Conservation (phyloP, 306 rosid genomes). For the Lotus japonicus region DNA sequence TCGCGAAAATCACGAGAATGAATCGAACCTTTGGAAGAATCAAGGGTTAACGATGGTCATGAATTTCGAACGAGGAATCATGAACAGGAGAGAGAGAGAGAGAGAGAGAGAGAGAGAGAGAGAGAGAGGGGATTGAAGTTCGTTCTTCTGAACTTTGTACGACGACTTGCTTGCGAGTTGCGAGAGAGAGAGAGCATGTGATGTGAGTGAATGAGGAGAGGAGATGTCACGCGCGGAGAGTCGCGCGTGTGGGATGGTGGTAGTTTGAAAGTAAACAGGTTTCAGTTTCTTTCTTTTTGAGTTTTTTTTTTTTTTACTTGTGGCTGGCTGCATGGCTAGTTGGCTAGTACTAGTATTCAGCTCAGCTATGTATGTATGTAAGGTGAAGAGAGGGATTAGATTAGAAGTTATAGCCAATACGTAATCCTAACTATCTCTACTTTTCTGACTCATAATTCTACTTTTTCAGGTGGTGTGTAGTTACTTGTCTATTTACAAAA, state of each 20-base stretch:
- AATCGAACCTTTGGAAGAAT: constrained; percentile 37
- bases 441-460: too few relatives aligned
- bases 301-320: background rate
- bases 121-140: background rate
- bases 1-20: constrained; percentile 17
- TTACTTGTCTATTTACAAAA: too few relatives aligned
- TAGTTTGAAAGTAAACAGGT: background rate
- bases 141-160: background rate
- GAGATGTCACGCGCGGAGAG: background rate
- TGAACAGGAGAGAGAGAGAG: background rate
- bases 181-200: background rate
- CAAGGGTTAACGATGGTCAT: constrained; percentile 8
- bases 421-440: too few relatives aligned
- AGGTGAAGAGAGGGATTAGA: too few relatives aligned
- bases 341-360: background rate
- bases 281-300: background rate
- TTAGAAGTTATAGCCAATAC: too few relatives aligned
- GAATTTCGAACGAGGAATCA: constrained; percentile 6
- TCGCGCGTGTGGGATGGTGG: background rate
- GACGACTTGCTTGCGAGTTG: background rate
- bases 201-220: background rate
- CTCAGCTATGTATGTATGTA: too few relatives aligned
- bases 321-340: background rate
- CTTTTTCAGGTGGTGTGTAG: too few relatives aligned
- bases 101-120: background rate